These are phyloP conservation scores for Leishmania mexicana DNA, from an alignment of 208 protist genomes.

Conservation along the genomic window DNA sequence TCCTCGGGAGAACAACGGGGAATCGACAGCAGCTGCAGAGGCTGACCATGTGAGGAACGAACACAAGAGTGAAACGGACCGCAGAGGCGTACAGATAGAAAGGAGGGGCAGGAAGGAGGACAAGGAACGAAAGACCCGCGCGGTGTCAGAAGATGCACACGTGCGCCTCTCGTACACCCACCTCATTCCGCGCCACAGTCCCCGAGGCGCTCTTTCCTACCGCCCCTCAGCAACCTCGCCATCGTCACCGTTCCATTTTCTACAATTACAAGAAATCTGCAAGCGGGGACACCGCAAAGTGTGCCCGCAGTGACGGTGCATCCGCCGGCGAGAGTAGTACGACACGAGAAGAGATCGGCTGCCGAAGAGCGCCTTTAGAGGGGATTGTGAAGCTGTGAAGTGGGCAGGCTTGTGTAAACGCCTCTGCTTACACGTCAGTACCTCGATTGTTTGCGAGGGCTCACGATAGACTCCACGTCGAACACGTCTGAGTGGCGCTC, in stretches of 20 bases:
- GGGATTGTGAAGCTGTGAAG: not conserved
- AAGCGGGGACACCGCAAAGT: not conserved
- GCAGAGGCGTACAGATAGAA: not conserved
- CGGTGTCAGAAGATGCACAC: not conserved
- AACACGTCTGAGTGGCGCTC: conserved; percentile 55
- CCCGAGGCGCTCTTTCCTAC: not conserved
- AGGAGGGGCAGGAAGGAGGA: not conserved
- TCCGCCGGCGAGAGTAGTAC: not conserved
- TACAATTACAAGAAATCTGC: not conserved
- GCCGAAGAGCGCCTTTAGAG: too few species aligned
- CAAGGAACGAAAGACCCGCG: not conserved
- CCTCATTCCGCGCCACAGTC: not conserved
- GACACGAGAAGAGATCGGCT: not conserved
- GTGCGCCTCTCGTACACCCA: not conserved
- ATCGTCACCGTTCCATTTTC: not conserved
- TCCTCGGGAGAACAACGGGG: not conserved
- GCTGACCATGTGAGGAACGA: not conserved
- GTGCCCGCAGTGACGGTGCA: not conserved
- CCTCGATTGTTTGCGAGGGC: conserved; percentile 27
- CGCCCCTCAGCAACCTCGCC: not conserved
- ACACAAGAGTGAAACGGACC: not conserved
- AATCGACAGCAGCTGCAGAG: not conserved
- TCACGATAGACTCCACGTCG: conserved; percentile 58
- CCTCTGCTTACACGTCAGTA: conserved; percentile 3
- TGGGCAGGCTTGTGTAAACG: not conserved